Conservation (phyloP, 2,329 filamentous ascomycete genomes). For the Sclerotiophoma versabilis region DNA sequence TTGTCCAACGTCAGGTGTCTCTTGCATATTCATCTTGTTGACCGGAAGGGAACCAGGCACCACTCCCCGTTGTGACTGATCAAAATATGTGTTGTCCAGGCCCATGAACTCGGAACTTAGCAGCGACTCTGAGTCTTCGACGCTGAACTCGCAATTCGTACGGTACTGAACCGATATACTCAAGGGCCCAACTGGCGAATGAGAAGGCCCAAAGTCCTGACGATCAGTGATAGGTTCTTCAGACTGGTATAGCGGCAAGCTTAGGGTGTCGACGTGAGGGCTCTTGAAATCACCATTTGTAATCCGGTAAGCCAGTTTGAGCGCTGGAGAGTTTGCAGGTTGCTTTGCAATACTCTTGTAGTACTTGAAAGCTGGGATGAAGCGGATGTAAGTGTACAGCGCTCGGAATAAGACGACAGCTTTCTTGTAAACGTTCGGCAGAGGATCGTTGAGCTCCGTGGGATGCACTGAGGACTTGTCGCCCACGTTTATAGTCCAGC, state of each 20-base stretch:
- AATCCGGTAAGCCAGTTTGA: conserved; percentile 84
- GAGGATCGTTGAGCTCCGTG: conserved; percentile 63
- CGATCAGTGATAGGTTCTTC: conserved; percentile 67
- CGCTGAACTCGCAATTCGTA: conserved; percentile 85
- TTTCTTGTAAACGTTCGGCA: conserved; percentile 96
- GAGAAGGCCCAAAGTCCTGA: conserved; percentile 82
- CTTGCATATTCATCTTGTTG: conserved; percentile 57
- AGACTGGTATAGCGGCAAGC: conserved; percentile 70
- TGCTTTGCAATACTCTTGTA: conserved; percentile 76
- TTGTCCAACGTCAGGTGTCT: conserved; percentile 70
- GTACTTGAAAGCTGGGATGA: conserved; percentile 88
- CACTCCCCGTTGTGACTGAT: conserved; percentile 66
- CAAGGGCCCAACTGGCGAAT: conserved; percentile 85
- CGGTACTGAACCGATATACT: conserved; percentile 84
- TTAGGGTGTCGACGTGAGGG: conserved; percentile 71
- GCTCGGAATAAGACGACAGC: conserved; percentile 93
- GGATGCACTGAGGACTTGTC: conserved; percentile 62
- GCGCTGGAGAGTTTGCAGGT: conserved; percentile 64
- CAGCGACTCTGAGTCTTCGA: conserved; percentile 89
- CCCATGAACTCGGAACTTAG: conserved; percentile 94
- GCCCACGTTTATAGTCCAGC: conserved; percentile 87
- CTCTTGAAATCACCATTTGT: conserved; percentile 64
- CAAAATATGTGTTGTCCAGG: conserved; percentile 85
- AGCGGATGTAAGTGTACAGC: conserved; percentile 79
- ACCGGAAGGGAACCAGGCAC: conserved; percentile 79